phyloP scores from a whole-genome alignment of 805 yeast genomes.

The Candida golubevii region DNA sequence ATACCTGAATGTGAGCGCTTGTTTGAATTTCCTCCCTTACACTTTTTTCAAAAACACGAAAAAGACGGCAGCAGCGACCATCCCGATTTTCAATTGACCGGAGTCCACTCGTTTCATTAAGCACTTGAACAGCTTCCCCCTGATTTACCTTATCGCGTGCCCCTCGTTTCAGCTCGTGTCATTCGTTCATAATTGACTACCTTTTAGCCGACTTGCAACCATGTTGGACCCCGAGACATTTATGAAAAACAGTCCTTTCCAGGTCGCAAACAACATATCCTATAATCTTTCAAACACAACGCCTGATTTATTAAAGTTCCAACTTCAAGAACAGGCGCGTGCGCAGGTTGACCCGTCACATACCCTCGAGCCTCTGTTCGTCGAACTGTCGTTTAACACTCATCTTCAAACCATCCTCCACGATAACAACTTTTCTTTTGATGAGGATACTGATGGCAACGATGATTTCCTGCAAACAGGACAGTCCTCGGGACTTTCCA shows the following conservation, averaged over 20 bases:
- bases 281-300: constrained; percentile 39
- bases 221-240: constrained; percentile 39
- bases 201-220: not conserved
- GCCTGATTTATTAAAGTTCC: constrained; percentile 40
- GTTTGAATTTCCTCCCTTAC: no score
- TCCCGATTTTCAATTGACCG: no score
- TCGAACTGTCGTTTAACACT: constrained; percentile 30
- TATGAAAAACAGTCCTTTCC: constrained; percentile 35
- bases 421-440: constrained; percentile 8
- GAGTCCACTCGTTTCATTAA: no score
- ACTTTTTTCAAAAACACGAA: no score
- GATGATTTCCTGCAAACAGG: constrained; percentile 13
- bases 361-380: constrained; percentile 17
- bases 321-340: constrained; percentile 39
- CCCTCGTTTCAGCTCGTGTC: not conserved
- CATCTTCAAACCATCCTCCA: constrained; percentile 26
- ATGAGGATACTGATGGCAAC: constrained; percentile 11
- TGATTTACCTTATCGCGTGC: not conserved
- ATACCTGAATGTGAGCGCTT: no score
- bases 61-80: no score
- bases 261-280: constrained; percentile 23
- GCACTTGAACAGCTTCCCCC: not conserved
- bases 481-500: constrained; percentile 9
- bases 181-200: not conserved
- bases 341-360: constrained; percentile 1